phyloP scores from a whole-genome alignment of 768 basidiomycete species.

The Mycena sanguinolenta region DNA sequence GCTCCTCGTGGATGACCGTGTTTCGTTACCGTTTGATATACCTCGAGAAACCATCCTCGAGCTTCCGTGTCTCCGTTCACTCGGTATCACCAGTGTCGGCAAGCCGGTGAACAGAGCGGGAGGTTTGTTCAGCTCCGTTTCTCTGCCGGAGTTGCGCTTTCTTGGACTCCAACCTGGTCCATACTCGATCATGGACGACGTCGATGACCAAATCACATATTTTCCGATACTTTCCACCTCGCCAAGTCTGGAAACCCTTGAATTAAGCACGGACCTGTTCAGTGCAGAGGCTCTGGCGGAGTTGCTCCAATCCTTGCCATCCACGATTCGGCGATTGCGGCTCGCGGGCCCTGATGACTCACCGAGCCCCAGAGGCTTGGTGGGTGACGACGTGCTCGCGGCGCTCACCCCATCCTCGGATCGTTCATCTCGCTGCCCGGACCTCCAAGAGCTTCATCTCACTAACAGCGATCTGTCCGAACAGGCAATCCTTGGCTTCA shows the following conservation, averaged over 20 bases:
- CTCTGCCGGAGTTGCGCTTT: too few relatives aligned
- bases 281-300: too few relatives aligned
- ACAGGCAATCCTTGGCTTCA: background rate
- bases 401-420: too few relatives aligned
- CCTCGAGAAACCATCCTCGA: background rate
- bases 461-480: too few relatives aligned
- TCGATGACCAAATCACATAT: background rate
- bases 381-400: background rate
- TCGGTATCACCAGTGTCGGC: background rate
- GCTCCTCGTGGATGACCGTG: background rate
- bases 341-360: too few relatives aligned
- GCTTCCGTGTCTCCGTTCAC: background rate
- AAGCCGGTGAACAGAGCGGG: background rate
- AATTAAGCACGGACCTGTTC: too few relatives aligned
- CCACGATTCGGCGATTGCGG: too few relatives aligned
- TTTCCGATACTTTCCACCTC: background rate
- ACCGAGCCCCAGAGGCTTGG: background rate
- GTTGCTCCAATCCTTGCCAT: too few relatives aligned
- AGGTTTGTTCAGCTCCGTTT: background rate
- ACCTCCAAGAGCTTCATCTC: too few relatives aligned
- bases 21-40: background rate
- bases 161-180: background rate
- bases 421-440: too few relatives aligned
- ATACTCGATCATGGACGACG: background rate
- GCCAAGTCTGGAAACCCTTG: too few relatives aligned